Evolutionary conservation across 306 rosid species (phyloP), one percentile per base, ranked within the genome.

Genomic region (Biancaea sappan): DNA sequence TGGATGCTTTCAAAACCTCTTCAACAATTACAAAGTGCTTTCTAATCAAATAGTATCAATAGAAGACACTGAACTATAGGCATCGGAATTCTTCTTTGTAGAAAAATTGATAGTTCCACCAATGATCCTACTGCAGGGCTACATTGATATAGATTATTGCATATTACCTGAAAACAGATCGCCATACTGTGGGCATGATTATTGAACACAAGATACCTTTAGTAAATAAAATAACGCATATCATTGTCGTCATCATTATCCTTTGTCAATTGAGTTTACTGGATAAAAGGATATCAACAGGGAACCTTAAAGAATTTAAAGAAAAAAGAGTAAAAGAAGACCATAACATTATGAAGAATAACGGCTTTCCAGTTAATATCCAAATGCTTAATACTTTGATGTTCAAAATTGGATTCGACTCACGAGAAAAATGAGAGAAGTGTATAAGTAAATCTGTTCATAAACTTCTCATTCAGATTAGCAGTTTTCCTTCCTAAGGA

Each of bases 121-220:
- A 73, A 24, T 18, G n/a, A 29, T 34, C 34, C 58, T 26, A 73
- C 38, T 43, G 46, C 14, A 59, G 51, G 22, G 68, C 62, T 74
- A 44, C 54, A 51, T 60, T 37, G 25, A 47, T 37, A 78, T 61
- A 73, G 41, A 54, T 74, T 74, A n/a, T 43, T 35, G 64, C 66
- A 16, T 37, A 70, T 29, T 69, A 44, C 77, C 65, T 32, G 56
- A 69, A 69, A 80, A 75, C 38, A 75, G 43, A 37, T 58, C 64
- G 22, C 48, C n/a, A 41, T 57, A 53, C 62, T 52, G 64, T 48
- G 13, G 31, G 77, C 31, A 61, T 60, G 59, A 74, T 68, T 72
- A 69, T 69, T 38, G 41, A 19, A 71, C 61, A 43, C 38, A 60
- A n/a, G n/a, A 57, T 24, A 3, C 21, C 50, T 62, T 62, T 10